phyloP scores from a whole-genome alignment of 306 rosid species.

The Amphicarpaea edgeworthii region DNA sequence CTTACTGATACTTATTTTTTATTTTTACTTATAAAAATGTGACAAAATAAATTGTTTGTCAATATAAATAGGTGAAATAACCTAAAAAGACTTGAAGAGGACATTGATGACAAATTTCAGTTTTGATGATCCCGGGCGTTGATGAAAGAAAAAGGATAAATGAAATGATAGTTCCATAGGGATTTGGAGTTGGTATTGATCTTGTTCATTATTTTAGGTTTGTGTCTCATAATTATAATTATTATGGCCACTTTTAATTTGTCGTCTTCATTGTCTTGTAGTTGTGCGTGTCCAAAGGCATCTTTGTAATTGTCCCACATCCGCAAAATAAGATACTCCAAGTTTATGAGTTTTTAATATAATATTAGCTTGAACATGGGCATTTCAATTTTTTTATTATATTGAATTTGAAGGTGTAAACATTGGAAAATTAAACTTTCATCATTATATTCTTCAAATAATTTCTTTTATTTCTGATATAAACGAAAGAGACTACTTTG shows the following conservation, averaged over 20 bases:
- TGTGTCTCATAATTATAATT: slow-evolving; percentile 37
- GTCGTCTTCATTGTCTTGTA: slow-evolving; percentile 48
- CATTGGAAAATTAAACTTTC: neutral
- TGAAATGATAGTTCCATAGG: slow-evolving; percentile 46
- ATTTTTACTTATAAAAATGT: too few relatives aligned
- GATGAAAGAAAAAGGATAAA: slow-evolving; percentile 23
- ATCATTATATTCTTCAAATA: neutral
- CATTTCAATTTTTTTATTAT: neutral
- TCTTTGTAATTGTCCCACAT: slow-evolving; percentile 43
- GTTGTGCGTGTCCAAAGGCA: slow-evolving; percentile 50
- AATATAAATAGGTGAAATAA: slow-evolving; percentile 42
- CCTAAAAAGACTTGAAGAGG: neutral
- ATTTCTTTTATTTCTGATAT: neutral
- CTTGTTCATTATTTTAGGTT: slow-evolving; percentile 44
- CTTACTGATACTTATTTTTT: too few relatives aligned
- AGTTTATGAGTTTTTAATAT: slow-evolving; percentile 38
- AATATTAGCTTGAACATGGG: slow-evolving; percentile 21
- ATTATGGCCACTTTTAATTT: slow-evolving; percentile 48
- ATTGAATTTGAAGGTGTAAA: neutral
- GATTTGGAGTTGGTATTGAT: slow-evolving; percentile 53
- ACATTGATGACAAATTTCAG: neutral
- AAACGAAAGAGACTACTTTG: neutral
- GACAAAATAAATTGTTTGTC: neutral
- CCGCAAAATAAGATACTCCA: slow-evolving; percentile 47
- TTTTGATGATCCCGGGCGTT: too few relatives aligned